Percentiles rank a stretch among this genome's conserved stretches.
phyloP scores from a whole-genome alignment of 2,329 filamentous ascomycete species.

The Pyricularia grisea region DNA sequence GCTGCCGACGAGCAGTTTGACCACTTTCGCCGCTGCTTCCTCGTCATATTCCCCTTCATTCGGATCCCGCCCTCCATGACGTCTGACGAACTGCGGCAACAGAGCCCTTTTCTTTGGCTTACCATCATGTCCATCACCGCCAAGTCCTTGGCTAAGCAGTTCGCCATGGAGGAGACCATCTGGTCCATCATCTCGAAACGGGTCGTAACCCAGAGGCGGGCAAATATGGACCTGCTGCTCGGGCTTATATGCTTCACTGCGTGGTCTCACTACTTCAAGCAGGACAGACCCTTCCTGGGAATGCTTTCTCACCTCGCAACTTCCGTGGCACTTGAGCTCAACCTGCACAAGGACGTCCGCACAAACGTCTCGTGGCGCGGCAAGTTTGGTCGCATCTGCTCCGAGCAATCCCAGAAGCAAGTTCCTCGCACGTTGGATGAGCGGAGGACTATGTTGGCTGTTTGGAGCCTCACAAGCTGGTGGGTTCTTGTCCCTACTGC shows the following conservation, averaged over 20 bases:
- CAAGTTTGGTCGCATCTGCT: not conserved
- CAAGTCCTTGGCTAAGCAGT: conserved; percentile 4
- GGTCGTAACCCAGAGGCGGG: conserved; percentile 6
- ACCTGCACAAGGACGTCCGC: conserved; percentile 12
- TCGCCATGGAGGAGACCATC: conserved; percentile 10
- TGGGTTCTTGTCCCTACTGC: conserved; percentile 8
- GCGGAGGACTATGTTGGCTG: conserved; percentile 7
- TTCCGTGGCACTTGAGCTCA: conserved; percentile 14
- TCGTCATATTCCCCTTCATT: conserved; percentile 10
- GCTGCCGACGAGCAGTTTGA: conserved; percentile 9
- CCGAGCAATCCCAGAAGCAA: not conserved
- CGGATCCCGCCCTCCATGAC: conserved; percentile 4
- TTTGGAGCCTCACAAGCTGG: conserved; percentile 15
- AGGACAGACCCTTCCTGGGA: conserved; percentile 17
- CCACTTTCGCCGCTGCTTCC: conserved; percentile 11
- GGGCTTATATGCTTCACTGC: conserved; percentile 8
- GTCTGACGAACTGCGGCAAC: conserved; percentile 8
- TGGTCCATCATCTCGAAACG: conserved; percentile 8
- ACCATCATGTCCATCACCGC: conserved; percentile 11
- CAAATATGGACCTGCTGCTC: conserved; percentile 7
- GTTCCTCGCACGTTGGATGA: conserved; percentile 7
- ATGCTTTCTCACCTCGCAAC: conserved; percentile 16
- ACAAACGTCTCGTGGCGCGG: not conserved
- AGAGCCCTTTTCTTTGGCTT: conserved; percentile 14
- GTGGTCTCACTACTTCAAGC: conserved; percentile 17